A percentile compares a stretch with the other conserved stretches of the same genome.
Evolutionary conservation across 495 filamentous ascomycete genomes (phyloP).

Genomic region (Aspergillus coremiiformis): DNA sequence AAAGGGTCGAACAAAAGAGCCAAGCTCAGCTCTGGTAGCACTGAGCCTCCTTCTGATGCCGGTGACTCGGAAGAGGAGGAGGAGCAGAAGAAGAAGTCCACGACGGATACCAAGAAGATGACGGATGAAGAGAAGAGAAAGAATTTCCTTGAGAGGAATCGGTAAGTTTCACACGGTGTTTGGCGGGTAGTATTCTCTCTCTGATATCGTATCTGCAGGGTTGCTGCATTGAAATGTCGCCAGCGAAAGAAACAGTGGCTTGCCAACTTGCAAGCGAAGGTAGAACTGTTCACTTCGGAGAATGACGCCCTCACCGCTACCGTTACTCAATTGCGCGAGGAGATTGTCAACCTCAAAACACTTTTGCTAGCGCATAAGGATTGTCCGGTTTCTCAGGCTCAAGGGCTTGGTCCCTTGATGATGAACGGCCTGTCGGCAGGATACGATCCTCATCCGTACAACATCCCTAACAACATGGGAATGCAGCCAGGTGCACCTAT

Average conservation of each 20-base stretch:
- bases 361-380: slow-evolving; percentile 93
- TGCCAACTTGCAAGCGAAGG: slow-evolving; percentile 88
- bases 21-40: slow-evolving; percentile 51
- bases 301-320: slow-evolving; percentile 82
- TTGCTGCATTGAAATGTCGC: slow-evolving; percentile 93
- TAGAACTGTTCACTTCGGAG: slow-evolving; percentile 83
- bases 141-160: slow-evolving; percentile 93
- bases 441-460: slow-evolving; percentile 33
- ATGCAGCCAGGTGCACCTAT: slow-evolving; percentile 36
- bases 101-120: slow-evolving; percentile 68
- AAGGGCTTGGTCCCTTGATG: slow-evolving; percentile 64
- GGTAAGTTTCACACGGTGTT: slow-evolving; percentile 51
- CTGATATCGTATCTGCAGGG: slow-evolving; percentile 47
- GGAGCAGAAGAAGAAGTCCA: slow-evolving; percentile 38
- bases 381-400: slow-evolving; percentile 83
- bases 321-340: slow-evolving; percentile 78
- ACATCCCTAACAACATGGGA: slow-evolving; percentile 31
- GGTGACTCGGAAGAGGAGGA: slow-evolving; percentile 52
- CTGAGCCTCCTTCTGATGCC: slow-evolving; percentile 46
- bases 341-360: slow-evolving; percentile 93
- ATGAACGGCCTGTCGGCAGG: slow-evolving; percentile 50
- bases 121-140: slow-evolving; percentile 98
- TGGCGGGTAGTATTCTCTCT: neutral
- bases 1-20: slow-evolving; percentile 68
- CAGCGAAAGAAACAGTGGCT: slow-evolving; percentile 99